A percentile compares a stretch with the other conserved stretches of the same genome.
Conservation (phyloP, 2,329 filamentous ascomycete genomes). For the Fusarium xyrophilum region DNA sequence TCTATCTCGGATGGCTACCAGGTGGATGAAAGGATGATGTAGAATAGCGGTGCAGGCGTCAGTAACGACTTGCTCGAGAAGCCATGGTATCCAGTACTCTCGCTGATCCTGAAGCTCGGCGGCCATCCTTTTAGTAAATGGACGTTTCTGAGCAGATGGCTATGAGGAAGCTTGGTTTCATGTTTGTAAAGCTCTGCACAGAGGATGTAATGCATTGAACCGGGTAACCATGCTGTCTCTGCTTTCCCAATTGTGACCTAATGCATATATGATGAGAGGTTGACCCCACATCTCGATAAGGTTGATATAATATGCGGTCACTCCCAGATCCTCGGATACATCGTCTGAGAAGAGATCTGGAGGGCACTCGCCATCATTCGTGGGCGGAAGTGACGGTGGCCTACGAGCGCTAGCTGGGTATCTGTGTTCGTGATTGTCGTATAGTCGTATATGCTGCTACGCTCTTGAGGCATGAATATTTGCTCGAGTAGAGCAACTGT, state of each 20-base stretch:
- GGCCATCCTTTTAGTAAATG: background rate
- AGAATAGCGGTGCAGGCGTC: background rate
- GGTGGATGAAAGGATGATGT: slow-evolving; percentile 6
- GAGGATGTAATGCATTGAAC: slow-evolving; percentile 1
- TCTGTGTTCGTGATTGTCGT: background rate
- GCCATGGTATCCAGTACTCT: slow-evolving; percentile 12
- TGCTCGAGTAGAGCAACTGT: slow-evolving; percentile 7
- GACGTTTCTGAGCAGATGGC: background rate
- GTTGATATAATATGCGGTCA: slow-evolving; percentile 6
- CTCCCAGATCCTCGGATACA: background rate
- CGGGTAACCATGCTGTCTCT: background rate
- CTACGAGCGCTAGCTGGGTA: background rate
- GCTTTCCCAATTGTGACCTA: background rate
- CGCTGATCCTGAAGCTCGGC: background rate
- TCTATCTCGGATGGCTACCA: background rate
- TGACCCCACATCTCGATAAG: slow-evolving; percentile 1
- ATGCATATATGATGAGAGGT: slow-evolving; percentile 7
- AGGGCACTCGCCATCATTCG: background rate
- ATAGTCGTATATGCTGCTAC: background rate
- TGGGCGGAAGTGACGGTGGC: background rate
- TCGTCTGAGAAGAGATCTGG: slow-evolving; percentile 10
- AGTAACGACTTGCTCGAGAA: background rate
- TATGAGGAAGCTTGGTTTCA: background rate
- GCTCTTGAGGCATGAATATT: slow-evolving; percentile 10
- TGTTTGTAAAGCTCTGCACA: slow-evolving; percentile 9